Percentiles rank a stretch among this genome's conserved stretches.
These are phyloP conservation scores for Panaeolus cyanescens DNA, from an alignment of 768 basidiomycete species.

Conservation along the genomic window DNA sequence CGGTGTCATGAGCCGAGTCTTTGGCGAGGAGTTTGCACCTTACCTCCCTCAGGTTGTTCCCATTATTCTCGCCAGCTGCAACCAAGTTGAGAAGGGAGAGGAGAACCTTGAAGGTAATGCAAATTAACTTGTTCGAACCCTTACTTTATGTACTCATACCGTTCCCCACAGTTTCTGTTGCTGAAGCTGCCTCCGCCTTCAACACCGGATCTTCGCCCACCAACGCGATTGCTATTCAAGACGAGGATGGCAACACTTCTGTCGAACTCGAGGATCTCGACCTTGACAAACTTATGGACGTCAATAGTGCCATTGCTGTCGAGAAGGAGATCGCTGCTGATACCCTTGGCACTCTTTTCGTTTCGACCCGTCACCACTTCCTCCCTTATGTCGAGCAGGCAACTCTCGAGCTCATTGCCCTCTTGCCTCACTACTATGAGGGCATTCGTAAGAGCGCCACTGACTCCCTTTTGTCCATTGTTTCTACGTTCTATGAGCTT, in stretches of 20 bases:
- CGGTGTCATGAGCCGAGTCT: constrained; percentile 97
- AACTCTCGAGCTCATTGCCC: constrained; percentile 73
- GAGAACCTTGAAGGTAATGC: constrained; percentile 39
- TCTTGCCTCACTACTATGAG: constrained; percentile 93
- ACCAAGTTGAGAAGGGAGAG: constrained; percentile 82
- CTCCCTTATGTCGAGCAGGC: constrained; percentile 87
- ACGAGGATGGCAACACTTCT: constrained; percentile 58
- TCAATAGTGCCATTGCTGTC: constrained; percentile 94
- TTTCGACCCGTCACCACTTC: constrained; percentile 80
- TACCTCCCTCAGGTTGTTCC: constrained; percentile 89
- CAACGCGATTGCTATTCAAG: constrained; percentile 60
- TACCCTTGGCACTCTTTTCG: constrained; percentile 90
- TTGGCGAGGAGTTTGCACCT: constrained; percentile 88
- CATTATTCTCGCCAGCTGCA: constrained; percentile 77
- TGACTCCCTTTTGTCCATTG: constrained; percentile 84
- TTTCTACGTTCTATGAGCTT: constrained; percentile 90
- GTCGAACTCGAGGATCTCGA: constrained; percentile 79
- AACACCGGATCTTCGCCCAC: constrained; percentile 74
- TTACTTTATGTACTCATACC: constrained; percentile 2
- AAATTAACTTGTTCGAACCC: constrained; percentile 18
- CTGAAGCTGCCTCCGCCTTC: constrained; percentile 62
- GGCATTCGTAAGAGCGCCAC: constrained; percentile 95
- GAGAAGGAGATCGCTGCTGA: constrained; percentile 99
- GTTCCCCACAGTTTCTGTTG: constrained; percentile 43
- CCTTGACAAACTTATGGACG: constrained; percentile 85